These are phyloP conservation scores for Sugiyamaella paludigena DNA, from an alignment of 1,139 yeast genomes.

Conservation along the genomic window DNA sequence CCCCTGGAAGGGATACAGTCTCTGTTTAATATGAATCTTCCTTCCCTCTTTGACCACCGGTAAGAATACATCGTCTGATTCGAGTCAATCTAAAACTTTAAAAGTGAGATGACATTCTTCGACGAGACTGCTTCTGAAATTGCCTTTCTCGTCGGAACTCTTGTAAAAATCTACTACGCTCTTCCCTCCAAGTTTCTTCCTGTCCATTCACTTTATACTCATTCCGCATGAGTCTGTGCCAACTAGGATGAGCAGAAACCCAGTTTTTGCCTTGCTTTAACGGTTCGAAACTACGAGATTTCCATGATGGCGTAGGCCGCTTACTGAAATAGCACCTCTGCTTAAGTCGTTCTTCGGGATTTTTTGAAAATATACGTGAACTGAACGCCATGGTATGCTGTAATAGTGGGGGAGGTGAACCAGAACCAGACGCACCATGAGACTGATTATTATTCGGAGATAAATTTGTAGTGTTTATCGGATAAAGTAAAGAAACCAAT, in stretches of 20 bases:
- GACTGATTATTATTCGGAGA: background rate
- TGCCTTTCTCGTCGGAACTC: constrained; percentile 32
- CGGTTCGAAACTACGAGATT: constrained; percentile 19
- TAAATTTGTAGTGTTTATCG: constrained; percentile 1
- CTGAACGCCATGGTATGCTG: constrained; percentile 10
- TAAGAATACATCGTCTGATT: background rate
- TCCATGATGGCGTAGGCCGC: constrained; percentile 28
- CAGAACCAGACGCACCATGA: background rate
- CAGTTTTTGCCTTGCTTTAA: constrained; percentile 10
- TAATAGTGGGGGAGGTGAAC: constrained; percentile 6
- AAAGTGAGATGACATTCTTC: constrained; percentile 20
- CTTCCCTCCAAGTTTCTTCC: constrained; percentile 31
- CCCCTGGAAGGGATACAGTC: background rate
- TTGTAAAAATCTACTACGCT: constrained; percentile 28
- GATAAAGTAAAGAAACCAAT: constrained; percentile 5
- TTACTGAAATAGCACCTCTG: constrained; percentile 27
- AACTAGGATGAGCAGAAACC: constrained; percentile 25
- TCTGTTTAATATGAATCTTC: background rate
- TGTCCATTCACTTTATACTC: constrained; percentile 27
- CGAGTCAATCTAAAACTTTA: constrained; percentile 3
- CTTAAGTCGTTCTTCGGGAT: constrained; percentile 26
- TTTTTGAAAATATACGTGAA: constrained; percentile 16
- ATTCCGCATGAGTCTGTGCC: constrained; percentile 31
- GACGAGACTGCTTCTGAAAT: constrained; percentile 23
- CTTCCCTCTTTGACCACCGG: background rate